Percentiles rank a stretch among this genome's conserved stretches.
These are phyloP conservation scores for Verticillium tricorpus DNA, from an alignment of 2,329 filamentous ascomycete species.

Conservation along the genomic window DNA sequence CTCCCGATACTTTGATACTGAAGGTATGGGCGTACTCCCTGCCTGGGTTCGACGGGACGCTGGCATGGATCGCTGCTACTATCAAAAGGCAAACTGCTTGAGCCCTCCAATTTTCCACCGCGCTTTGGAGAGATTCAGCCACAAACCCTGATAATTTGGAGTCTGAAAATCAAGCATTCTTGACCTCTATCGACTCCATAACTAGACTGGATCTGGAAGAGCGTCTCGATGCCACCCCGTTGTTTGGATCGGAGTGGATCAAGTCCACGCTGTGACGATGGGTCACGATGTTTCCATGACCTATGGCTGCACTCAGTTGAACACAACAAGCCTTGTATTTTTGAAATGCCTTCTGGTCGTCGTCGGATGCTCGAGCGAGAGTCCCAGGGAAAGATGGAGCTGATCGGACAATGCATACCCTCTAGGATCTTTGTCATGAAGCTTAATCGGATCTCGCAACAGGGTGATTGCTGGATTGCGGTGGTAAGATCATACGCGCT, in stretches of 20 bases:
- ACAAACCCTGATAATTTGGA: conserved; percentile 3
- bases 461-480: background rate
- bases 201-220: conserved; percentile 7
- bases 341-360: background rate
- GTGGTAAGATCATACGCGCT: too few species aligned
- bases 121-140: conserved; percentile 7
- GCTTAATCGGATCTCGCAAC: background rate
- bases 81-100: conserved; percentile 9
- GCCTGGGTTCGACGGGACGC: background rate
- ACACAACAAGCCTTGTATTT: background rate
- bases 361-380: too few species aligned
- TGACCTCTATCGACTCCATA: conserved; percentile 11
- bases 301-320: background rate
- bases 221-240: conserved; percentile 6
- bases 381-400: too few species aligned
- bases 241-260: conserved; percentile 6
- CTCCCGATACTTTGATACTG: conserved; percentile 8
- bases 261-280: background rate
- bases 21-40: conserved; percentile 2
- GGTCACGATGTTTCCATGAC: background rate
- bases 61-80: background rate
- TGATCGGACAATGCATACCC: too few species aligned
- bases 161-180: conserved; percentile 5
- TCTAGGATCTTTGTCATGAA: too few species aligned
- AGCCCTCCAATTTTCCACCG: conserved; percentile 9